Conservation (phyloP, 805 yeast species). For the Maudiozyma saulgeensis region DNA sequence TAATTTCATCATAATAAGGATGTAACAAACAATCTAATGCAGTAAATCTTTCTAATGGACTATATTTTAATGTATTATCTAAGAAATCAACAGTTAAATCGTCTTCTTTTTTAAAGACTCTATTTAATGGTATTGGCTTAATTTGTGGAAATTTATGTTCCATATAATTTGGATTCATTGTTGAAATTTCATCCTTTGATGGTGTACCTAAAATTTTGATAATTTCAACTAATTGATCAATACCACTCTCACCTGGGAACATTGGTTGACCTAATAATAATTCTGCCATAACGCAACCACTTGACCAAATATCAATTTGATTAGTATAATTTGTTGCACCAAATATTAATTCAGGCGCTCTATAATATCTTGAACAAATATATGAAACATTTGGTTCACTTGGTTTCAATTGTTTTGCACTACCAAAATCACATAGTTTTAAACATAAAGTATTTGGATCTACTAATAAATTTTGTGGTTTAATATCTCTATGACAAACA, state of each 20-base stretch:
- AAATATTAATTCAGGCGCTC: slow-evolving; percentile 96
- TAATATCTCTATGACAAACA: slow-evolving; percentile 89
- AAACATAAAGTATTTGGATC: slow-evolving; percentile 79
- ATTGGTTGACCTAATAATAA: slow-evolving; percentile 89
- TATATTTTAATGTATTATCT: slow-evolving; percentile 51
- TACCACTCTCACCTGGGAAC: slow-evolving; percentile 96
- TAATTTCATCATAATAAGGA: slow-evolving; percentile 26
- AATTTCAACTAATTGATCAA: slow-evolving; percentile 93
- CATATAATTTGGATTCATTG: slow-evolving; percentile 95
- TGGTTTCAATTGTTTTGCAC: slow-evolving; percentile 85
- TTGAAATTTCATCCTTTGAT: slow-evolving; percentile 76
- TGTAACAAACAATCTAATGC: slow-evolving; percentile 35
- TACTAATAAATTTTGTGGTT: slow-evolving; percentile 82
- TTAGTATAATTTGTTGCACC: slow-evolving; percentile 96
- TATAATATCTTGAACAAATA: slow-evolving; percentile 90
- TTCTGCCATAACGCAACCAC: slow-evolving; percentile 98
- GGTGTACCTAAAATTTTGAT: slow-evolving; percentile 96
- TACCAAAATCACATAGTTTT: slow-evolving; percentile 93
- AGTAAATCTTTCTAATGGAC: slow-evolving; percentile 54
- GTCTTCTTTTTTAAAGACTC: slow-evolving; percentile 48
- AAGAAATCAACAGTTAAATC: slow-evolving; percentile 46
- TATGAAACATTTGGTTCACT: slow-evolving; percentile 91
- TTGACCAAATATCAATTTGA: slow-evolving; percentile 94
- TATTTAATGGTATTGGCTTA: slow-evolving; percentile 63
- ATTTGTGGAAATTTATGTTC: slow-evolving; percentile 92